A percentile compares a stretch with the other conserved stretches of the same genome.
These are phyloP conservation scores for Phytophthora parvispora DNA, from an alignment of 352 stramenopile genomes.

Conservation along the genomic window DNA sequence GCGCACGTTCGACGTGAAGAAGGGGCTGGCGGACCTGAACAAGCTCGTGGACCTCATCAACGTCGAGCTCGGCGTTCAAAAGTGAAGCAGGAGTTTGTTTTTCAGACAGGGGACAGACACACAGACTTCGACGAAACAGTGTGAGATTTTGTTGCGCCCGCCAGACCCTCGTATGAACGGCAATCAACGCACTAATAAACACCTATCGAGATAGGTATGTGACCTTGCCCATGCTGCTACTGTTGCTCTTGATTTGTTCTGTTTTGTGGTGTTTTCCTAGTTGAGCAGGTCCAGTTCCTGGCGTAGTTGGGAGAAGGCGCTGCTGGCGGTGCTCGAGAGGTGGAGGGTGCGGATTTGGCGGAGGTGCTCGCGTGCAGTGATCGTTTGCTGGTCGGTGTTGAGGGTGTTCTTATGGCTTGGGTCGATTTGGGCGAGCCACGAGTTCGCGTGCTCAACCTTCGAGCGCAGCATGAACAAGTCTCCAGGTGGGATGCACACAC, in stretches of 20 bases:
- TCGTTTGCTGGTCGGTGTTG: conserved; percentile 1
- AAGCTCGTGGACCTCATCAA: conserved; percentile 83
- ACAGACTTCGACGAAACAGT: not conserved
- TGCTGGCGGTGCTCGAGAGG: conserved; percentile 31
- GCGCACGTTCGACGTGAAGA: conserved; percentile 89
- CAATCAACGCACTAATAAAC: conserved; percentile 22
- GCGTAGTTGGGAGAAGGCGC: conserved; percentile 22
- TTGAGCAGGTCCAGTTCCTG: conserved; percentile 18
- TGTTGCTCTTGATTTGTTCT: conserved; percentile 11
- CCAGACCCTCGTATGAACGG: conserved; percentile 7
- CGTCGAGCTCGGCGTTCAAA: conserved; percentile 51
- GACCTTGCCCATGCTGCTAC: not conserved
- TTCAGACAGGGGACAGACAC: not conserved
- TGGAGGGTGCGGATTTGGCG: conserved; percentile 26
- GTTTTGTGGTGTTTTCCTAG: too few species aligned
- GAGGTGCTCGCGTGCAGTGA: conserved; percentile 15
- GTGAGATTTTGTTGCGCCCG: conserved; percentile 22
- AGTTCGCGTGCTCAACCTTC: conserved; percentile 21
- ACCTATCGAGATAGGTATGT: conserved; percentile 21
- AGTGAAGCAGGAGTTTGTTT: not conserved
- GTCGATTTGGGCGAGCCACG: conserved; percentile 28
- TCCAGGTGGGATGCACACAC: conserved; percentile 27
- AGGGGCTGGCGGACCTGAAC: conserved; percentile 83
- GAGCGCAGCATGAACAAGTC: conserved; percentile 27
- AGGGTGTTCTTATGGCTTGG: not conserved